These are phyloP conservation scores for Thraustotheca clavata DNA, from an alignment of 352 stramenopile species.

Conservation along the genomic window DNA sequence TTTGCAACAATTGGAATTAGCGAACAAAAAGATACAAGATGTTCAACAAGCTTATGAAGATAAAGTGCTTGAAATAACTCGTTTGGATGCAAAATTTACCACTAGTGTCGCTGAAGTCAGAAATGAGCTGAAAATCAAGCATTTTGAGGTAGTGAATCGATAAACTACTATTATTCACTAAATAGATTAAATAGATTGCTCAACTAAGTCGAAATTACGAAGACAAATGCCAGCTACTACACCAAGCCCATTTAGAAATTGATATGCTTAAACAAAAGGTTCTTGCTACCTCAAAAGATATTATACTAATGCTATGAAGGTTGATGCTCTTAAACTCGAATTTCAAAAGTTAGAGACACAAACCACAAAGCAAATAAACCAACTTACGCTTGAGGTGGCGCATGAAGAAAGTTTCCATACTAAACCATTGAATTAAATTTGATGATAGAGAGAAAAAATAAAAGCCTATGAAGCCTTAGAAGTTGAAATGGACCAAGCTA, in stretches of 20 bases:
- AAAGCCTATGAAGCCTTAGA: slow-evolving; percentile 69
- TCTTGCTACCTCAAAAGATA: not conserved
- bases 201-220: slow-evolving; percentile 54
- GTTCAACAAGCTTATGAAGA: slow-evolving; percentile 20
- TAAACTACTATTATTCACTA: not conserved
- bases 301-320: slow-evolving; percentile 22
- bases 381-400: slow-evolving; percentile 45
- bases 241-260: slow-evolving; percentile 33
- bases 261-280: slow-evolving; percentile 74
- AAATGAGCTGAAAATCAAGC: slow-evolving; percentile 72
- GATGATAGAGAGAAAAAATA: slow-evolving; percentile 37
- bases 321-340: slow-evolving; percentile 59
- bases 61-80: slow-evolving; percentile 38
- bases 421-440: not conserved
- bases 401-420: slow-evolving; percentile 31
- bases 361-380: slow-evolving; percentile 47
- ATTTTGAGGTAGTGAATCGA: slow-evolving; percentile 44
- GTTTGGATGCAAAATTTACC: slow-evolving; percentile 43
- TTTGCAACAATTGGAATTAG: slow-evolving; percentile 47
- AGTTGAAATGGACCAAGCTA: slow-evolving; percentile 55
- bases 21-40: slow-evolving; percentile 33
- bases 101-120: slow-evolving; percentile 36
- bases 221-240: slow-evolving; percentile 35
- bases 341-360: slow-evolving; percentile 59
- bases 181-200: slow-evolving; percentile 38